Conservation (phyloP, 768 basidiomycete genomes). For the Agaricus sinodeliciosus region DNA sequence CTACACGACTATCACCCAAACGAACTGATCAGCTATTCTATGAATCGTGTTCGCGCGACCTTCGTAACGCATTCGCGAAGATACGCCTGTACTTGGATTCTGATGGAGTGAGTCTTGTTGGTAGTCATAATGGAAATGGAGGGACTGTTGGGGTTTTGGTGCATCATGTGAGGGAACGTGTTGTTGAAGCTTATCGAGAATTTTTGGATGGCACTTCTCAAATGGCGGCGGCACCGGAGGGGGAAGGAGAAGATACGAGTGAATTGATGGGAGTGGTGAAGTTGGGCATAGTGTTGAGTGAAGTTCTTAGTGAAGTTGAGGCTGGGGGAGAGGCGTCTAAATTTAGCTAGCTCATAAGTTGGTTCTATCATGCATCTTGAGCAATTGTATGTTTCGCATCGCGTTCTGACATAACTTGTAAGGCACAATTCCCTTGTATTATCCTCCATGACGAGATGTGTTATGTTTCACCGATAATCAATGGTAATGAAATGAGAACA, state of each 20-base stretch:
- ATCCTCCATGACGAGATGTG: no score
- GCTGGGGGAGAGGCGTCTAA: background rate
- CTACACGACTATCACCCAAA: slow-evolving; percentile 10
- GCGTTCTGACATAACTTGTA: background rate
- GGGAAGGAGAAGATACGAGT: slow-evolving; percentile 15
- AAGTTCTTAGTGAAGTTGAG: slow-evolving; percentile 24
- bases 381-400: background rate
- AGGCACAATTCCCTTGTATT: no score
- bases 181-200: slow-evolving; percentile 69
- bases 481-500: no score
- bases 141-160: slow-evolving; percentile 74
- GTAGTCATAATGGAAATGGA: slow-evolving; percentile 34
- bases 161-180: slow-evolving; percentile 65
- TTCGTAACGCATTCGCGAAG: slow-evolving; percentile 47
- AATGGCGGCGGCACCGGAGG: slow-evolving; percentile 38
- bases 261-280: slow-evolving; percentile 23
- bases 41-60: slow-evolving; percentile 44
- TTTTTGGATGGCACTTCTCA: slow-evolving; percentile 27
- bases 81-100: slow-evolving; percentile 69
- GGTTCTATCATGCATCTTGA: background rate
- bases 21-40: slow-evolving; percentile 32
- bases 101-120: background rate
- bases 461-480: no score
- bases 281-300: slow-evolving; percentile 33
- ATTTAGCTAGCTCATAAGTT: background rate